A percentile compares a stretch with the other conserved stretches of the same genome.
Evolutionary conservation across 2,329 filamentous ascomycete species (phyloP).

Genomic region (Aspergillus novofumigatus): DNA sequence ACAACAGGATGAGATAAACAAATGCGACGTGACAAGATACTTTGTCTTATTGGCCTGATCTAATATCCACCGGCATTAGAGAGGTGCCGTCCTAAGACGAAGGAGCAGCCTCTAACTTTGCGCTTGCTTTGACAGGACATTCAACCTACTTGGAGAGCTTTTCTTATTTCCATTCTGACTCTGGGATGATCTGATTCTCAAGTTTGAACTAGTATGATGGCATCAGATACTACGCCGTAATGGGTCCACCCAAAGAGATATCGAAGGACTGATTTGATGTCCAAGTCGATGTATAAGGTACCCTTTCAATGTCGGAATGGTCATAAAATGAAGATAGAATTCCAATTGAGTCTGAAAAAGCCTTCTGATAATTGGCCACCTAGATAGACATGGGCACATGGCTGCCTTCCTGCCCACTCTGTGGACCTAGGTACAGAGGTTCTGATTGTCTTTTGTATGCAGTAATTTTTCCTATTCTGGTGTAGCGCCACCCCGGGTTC

Average conservation of each 20-base stretch:
- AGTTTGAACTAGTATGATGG: not conserved
- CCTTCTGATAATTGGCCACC: too few species aligned
- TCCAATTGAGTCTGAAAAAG: not conserved
- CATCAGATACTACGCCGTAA: not conserved
- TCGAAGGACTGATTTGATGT: not conserved
- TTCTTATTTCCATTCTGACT: not conserved
- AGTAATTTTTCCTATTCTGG: not conserved
- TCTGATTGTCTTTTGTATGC: not conserved
- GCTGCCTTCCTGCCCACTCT: too few species aligned
- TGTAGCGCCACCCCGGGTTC: constrained; percentile 14
- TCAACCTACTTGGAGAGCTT: not conserved
- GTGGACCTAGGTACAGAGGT: too few species aligned
- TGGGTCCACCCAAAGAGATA: not conserved
- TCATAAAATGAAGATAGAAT: not conserved
- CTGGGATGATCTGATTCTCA: not conserved
- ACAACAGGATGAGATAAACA: not conserved
- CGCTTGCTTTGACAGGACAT: not conserved
- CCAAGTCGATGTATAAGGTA: not conserved
- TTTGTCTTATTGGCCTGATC: not conserved
- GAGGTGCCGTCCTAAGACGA: not conserved
- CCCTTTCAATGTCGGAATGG: not conserved
- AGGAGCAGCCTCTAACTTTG: not conserved
- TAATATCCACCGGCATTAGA: too few species aligned
- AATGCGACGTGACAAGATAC: not conserved
- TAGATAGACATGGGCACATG: too few species aligned